Evolutionary conservation across 257 asterid species (phyloP), one percentile per base, ranked within the genome.

Genomic region (Echium plantagineum): DNA sequence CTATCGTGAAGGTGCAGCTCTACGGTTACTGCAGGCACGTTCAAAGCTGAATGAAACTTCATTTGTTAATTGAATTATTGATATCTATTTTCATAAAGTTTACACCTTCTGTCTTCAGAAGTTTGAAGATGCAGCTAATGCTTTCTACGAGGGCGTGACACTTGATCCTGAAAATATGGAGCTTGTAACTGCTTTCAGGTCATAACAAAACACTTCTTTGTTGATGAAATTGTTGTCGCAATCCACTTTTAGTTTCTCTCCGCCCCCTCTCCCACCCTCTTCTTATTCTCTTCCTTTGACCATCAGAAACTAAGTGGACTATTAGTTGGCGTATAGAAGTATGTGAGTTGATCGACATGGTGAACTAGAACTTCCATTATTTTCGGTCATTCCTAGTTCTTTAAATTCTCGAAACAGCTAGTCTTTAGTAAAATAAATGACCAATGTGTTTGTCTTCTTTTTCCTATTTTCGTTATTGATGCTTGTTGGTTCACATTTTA

Each of bases 1-100:
- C 80, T 93, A 84, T 63, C 93, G 98, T 48, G 96, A 84, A 75
- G 98, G 98, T 57, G 95, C 96, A 32, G 98, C 98, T 59, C 82
- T 79, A 60, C 88, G 91, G 42, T 75, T 85, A 62, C 61, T 88
- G 77, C 90, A 81, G 96, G 97, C 77, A 66, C 31, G 46, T 53
- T 32, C 21, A 31, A 19, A 42, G 15, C 58, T 59, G 52, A 53
- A 35, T 35, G 31, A 51, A 7, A 17, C 21, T 53, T 19, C 65
- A 24, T 26, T 21, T 26, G 22, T 13, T 32, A 8, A n/a, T 51
- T 47, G 17, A 18, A 52, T 15, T 15, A 21, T 20, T 15, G 9
- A 53, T 56, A 24, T 46, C 58, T 21, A 57, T 58, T 63, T n/a
- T 52, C 63, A 66, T 42, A 13, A 30, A 55, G 21, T 26, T 38